Evolutionary conservation across 176 grass and related monocot genomes (phyloP), one percentile per base, ranked within the genome.

Genomic region (Raddia guianensis): DNA sequence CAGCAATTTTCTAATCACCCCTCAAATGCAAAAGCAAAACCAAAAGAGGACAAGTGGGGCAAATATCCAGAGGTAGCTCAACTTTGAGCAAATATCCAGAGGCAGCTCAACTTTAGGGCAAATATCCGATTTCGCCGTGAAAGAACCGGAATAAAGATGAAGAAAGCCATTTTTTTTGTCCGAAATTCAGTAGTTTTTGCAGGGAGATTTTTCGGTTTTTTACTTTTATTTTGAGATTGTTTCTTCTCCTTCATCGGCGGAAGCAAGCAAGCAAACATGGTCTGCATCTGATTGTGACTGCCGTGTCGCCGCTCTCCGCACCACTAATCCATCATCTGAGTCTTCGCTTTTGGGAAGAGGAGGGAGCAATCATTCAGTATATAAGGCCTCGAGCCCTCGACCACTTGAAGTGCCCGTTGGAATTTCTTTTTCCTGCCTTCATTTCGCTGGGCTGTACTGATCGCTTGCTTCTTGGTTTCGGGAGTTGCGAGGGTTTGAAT

Each of bases 291-390:
- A 68, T 78, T 66, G 64, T 83, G 84, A 57, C 74, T n/a, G 49
- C 37, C 27, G 86, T 83, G 73, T 40, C 74, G 76, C 78, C 45
- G 57, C 57, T 11, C 42, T 61, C 76, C 20, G 1, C 10, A 34
- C 52, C 75, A 49, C 27, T 27, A 27, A 52, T 82, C 86, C 32
- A 21, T 45, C 63, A n/a, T 46, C 55, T 66, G n/a, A n/a, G 8
- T 7, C 79, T 75, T 76, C 78, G 68, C 48, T 73, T 86, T 67
- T 47, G 49, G 64, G 80, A 67, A 63, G 84, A 84, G 66, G 79
- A 75, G 19, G 68, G 67, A 80, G 54, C 88, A 81, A 94, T 94
- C 86, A 91, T 89, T 84, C 72, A n/a, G 55, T 75, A 66, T 68
- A 16, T 47, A 51, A 89, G 70, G 67, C 40, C 64, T 67, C 70